Evolutionary conservation across 1,284 basidiomycete genomes (phyloP).

Genomic region (Melampsora larici-populina): DNA sequence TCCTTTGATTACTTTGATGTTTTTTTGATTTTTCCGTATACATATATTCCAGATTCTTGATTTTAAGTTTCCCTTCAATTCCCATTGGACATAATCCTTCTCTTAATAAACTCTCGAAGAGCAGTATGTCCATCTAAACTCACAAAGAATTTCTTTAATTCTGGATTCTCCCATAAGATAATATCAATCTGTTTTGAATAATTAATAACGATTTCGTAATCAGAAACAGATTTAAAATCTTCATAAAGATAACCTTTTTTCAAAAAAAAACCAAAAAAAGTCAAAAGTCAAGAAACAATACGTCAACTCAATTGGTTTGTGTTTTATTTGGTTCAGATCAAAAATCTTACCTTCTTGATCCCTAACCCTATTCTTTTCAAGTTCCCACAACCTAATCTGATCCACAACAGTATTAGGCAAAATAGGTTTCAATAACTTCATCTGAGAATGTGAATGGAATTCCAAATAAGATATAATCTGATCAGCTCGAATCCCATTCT

Average conservation of each 20-base stretch:
- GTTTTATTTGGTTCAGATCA: background rate
- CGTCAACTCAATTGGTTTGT: background rate
- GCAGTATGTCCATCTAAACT: constrained; percentile 72
- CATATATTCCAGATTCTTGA: too few relatives aligned
- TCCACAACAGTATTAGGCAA: constrained; percentile 95
- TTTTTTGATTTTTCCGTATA: too few relatives aligned
- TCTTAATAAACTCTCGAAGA: constrained; percentile 68
- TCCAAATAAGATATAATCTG: constrained; percentile 97
- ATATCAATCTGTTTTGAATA: constrained; percentile 79
- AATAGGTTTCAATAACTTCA: constrained; percentile 83
- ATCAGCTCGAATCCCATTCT: constrained; percentile 91
- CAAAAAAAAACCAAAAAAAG: background rate
- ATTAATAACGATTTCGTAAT: constrained; percentile 79
- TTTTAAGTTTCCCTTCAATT: background rate
- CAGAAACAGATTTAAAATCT: constrained; percentile 76
- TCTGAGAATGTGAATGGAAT: constrained; percentile 94
- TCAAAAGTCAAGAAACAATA: background rate
- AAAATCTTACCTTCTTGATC: constrained; percentile 69
- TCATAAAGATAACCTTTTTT: constrained; percentile 76
- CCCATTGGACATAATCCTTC: constrained; percentile 25
- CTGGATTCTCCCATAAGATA: constrained; percentile 67
- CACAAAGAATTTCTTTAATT: constrained; percentile 76
- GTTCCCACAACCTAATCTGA: constrained; percentile 95
- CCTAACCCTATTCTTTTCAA: constrained; percentile 87
- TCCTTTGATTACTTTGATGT: too few relatives aligned